These are phyloP conservation scores for Oryza punctata DNA, from an alignment of 176 grass and related monocot genomes.

Conservation along the genomic window DNA sequence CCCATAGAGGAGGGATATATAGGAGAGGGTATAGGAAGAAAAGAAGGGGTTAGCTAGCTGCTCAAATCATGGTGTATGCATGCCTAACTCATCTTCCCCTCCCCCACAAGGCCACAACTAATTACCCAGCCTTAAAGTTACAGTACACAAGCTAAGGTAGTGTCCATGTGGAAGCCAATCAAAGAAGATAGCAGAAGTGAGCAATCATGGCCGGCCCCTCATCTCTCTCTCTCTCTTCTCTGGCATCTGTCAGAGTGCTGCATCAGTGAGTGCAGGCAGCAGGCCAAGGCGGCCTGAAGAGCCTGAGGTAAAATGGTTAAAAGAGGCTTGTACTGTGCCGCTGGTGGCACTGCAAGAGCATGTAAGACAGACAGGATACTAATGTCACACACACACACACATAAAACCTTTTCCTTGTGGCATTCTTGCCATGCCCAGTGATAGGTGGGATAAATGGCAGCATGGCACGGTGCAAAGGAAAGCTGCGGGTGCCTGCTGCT, in stretches of 20 bases:
- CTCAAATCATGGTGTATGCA: neutral
- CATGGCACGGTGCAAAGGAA: slow-evolving; percentile 14
- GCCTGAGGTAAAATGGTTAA: slow-evolving; percentile 55
- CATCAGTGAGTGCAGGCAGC: slow-evolving; percentile 9
- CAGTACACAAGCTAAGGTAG: slow-evolving; percentile 32
- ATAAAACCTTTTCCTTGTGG: slow-evolving; percentile 31
- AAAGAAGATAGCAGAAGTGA: slow-evolving; percentile 4
- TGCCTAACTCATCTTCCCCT: neutral
- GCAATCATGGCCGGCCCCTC: slow-evolving; percentile 27
- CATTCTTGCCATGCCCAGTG: slow-evolving; percentile 42
- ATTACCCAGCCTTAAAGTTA: slow-evolving; percentile 55
- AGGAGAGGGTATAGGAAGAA: neutral
- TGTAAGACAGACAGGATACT: slow-evolving; percentile 18
- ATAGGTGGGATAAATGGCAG: neutral
- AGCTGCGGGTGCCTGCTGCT: slow-evolving; percentile 45
- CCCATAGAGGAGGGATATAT: neutral
- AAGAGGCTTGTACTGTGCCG: slow-evolving; percentile 29
- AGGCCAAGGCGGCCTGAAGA: slow-evolving; percentile 13
- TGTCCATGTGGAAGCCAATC: slow-evolving; percentile 49
- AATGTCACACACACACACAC: slow-evolving; percentile 16
- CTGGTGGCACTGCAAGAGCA: slow-evolving; percentile 9
- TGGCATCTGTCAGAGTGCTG: slow-evolving; percentile 24
- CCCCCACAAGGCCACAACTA: neutral
- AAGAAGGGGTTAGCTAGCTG: neutral
- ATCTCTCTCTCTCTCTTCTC: neutral